Evolutionary conservation across 2,329 filamentous ascomycete genomes (phyloP), one percentile per base, ranked within the genome.

Genomic region (Cladosporium colombiae): DNA sequence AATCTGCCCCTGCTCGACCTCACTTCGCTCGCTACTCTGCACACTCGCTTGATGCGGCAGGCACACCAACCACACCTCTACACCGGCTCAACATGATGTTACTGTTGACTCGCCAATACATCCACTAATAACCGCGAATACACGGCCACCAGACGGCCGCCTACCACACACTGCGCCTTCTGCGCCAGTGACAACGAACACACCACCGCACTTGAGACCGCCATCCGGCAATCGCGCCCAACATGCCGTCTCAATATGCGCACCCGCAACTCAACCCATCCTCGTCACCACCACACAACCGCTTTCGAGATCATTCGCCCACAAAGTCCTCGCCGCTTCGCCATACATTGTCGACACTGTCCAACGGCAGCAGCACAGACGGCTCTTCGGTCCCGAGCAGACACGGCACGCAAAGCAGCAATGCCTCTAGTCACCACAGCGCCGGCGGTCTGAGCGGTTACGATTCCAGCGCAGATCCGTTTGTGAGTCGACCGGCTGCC

Each of bases 291-390:
- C 73, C 74, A 55, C 70, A 74, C 65, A 71, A 73, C 66, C 73
- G 73, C 27, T 74, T 73, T 40, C 71, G 72, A 25, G 72, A 74
- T 56, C 72, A 75, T 68, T 72, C 70, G 55, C 75, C 75, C 33
- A 74, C 70, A 63, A 76, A 76, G 66, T 72, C 71, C 27, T 74
- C 72, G 14, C 75, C 75, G 44, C 70, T 76, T 23, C 74, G 75
- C 53, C 75, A 76, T 61, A 73, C 73, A 21, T 67, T 76, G 57
- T 75, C 74, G 25, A 76, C 75, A 58, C 66, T 71, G 50, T 76
- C 74, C 44, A 72, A 73, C 68, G 70, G 72, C 66, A 75, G 74
- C 68, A 74, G 76, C 29, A 71, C 72, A 59, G 73, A 76, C 56
- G 71, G 70, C 57, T 70, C 73, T 3, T 70, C 68, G 8, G 59